These are phyloP conservation scores for Cyberlindnera euphorbiiphila DNA, from an alignment of 805 yeast genomes.

Conservation along the genomic window DNA sequence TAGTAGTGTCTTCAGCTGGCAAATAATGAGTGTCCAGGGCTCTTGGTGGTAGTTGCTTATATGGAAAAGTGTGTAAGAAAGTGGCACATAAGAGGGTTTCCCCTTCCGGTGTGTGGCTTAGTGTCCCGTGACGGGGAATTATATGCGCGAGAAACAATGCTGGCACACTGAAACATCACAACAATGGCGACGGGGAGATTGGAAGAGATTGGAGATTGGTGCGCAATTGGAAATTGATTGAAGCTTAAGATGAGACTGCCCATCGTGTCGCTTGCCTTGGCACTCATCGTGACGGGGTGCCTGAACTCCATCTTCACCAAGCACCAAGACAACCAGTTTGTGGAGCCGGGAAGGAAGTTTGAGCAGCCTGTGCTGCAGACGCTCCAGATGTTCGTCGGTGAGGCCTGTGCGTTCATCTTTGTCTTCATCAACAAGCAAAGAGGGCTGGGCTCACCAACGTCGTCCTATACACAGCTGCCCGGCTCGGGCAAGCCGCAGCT, in stretches of 20 bases:
- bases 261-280: slow-evolving; percentile 29
- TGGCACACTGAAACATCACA: too few relatives aligned
- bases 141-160: too few relatives aligned
- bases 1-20: too few relatives aligned
- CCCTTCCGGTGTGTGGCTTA: too few relatives aligned
- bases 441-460: not conserved
- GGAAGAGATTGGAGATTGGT: too few relatives aligned
- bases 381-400: slow-evolving; percentile 79
- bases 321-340: slow-evolving; percentile 72
- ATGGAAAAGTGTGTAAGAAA: too few relatives aligned
- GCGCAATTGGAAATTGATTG: too few relatives aligned
- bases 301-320: slow-evolving; percentile 72
- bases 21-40: too few relatives aligned
- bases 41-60: too few relatives aligned
- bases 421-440: slow-evolving; percentile 27
- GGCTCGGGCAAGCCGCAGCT: slow-evolving; percentile 15
- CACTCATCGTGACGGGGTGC: slow-evolving; percentile 67
- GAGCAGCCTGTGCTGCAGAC: slow-evolving; percentile 81
- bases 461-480: slow-evolving; percentile 4
- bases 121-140: too few relatives aligned
- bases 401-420: slow-evolving; percentile 45
- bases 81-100: too few relatives aligned
- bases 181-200: too few relatives aligned
- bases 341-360: slow-evolving; percentile 46
- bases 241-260: slow-evolving; percentile 19